phyloP scores from a whole-genome alignment of 108 stramenopile species.

The Fragilariopsis cylindrus region DNA sequence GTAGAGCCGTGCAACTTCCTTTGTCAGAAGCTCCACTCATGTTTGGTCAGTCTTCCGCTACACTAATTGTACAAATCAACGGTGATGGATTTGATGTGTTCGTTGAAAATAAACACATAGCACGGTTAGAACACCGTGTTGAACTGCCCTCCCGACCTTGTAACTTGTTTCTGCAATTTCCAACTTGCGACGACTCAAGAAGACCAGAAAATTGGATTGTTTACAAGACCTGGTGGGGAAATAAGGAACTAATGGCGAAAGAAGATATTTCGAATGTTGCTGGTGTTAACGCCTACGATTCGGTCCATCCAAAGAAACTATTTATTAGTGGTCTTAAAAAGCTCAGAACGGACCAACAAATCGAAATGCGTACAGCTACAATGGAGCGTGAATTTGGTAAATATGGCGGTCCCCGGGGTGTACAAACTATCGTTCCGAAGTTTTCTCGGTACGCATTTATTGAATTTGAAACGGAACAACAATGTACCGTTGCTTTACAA shows the following conservation, averaged over 20 bases:
- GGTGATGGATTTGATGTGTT: constrained; percentile 86
- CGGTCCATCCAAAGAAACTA: constrained; percentile 72
- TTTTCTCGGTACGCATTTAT: constrained; percentile 80
- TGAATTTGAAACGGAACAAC: constrained; percentile 69
- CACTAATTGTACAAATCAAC: constrained; percentile 76
- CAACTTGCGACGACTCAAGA: constrained; percentile 74
- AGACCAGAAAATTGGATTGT: constrained; percentile 80
- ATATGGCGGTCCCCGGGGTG: constrained; percentile 80
- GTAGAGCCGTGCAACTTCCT: constrained; percentile 56
- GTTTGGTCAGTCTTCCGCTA: constrained; percentile 72
- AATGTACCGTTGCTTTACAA: constrained; percentile 66
- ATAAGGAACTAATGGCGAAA: constrained; percentile 60
- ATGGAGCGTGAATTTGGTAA: constrained; percentile 85
- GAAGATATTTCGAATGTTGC: constrained; percentile 47
- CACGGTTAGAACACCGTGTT: constrained; percentile 76
- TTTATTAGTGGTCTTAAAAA: constrained; percentile 71
- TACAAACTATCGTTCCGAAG: constrained; percentile 63
- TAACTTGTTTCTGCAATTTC: constrained; percentile 71
- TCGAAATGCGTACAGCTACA: constrained; percentile 81
- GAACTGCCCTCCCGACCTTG: constrained; percentile 45
- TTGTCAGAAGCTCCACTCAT: constrained; percentile 71
- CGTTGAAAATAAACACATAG: constrained; percentile 73
- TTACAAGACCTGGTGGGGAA: constrained; percentile 86
- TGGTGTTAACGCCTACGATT: constrained; percentile 65
- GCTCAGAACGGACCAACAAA: constrained; percentile 58